Percentiles rank a stretch among this genome's conserved stretches.
Conservation (phyloP, 2,329 filamentous ascomycete genomes). For the Aspergillus piperis region DNA sequence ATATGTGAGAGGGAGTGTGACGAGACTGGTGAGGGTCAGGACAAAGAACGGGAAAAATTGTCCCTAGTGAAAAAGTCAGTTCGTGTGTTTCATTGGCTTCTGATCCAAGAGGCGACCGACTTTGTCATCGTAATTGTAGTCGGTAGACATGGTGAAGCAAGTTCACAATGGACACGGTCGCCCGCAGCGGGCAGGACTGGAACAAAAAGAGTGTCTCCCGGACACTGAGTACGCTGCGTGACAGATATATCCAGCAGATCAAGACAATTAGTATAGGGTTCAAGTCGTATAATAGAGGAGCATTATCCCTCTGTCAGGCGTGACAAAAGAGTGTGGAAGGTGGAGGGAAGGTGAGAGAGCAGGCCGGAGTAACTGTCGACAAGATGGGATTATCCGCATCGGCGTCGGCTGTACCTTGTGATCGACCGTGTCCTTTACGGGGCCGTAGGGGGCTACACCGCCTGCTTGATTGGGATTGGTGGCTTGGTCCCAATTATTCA, state of each 20-base stretch:
- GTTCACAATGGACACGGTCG: slow-evolving; percentile 36
- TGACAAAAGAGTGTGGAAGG: slow-evolving; percentile 13
- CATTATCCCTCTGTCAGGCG: slow-evolving; percentile 16
- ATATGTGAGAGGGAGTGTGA: slow-evolving; percentile 89
- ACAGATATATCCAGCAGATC: slow-evolving; percentile 3
- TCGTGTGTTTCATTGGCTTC: background rate
- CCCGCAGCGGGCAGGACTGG: slow-evolving; percentile 31
- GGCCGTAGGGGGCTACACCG: slow-evolving; percentile 25
- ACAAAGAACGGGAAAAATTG: slow-evolving; percentile 99
- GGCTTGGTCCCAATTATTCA: slow-evolving; percentile 9
- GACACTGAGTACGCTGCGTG: slow-evolving; percentile 2
- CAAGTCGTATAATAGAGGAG: slow-evolving; percentile 4
- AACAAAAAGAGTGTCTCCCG: slow-evolving; percentile 8
- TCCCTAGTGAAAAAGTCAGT: slow-evolving; percentile 55
- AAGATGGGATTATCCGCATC: slow-evolving; percentile 29
- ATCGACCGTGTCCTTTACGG: slow-evolving; percentile 43
- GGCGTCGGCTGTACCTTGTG: slow-evolving; percentile 29
- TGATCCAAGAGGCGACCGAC: slow-evolving; percentile 42
- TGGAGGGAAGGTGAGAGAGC: slow-evolving; percentile 5
- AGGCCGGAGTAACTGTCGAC: slow-evolving; percentile 18
- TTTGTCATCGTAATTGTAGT: slow-evolving; percentile 98
- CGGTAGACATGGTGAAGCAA: slow-evolving; percentile 67
- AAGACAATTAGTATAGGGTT: slow-evolving; percentile 8
- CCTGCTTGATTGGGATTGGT: slow-evolving; percentile 23
- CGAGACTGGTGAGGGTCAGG: slow-evolving; percentile 80